Evolutionary conservation across 2,329 filamentous ascomycete species (phyloP).

Genomic region (Penicillium sclerotigenum): DNA sequence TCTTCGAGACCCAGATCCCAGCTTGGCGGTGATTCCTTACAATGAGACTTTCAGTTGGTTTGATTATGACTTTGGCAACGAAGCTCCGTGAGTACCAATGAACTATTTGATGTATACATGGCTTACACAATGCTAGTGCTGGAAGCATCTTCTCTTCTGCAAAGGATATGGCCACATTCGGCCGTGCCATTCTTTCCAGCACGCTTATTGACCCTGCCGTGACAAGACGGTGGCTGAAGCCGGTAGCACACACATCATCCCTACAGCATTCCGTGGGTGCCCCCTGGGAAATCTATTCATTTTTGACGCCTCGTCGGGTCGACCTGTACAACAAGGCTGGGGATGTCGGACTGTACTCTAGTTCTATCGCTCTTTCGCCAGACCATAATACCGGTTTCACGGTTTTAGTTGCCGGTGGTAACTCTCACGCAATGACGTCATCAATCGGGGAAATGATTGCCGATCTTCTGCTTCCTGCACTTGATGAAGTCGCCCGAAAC

Average conservation of each 20-base stretch:
- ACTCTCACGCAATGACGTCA: slow-evolving; percentile 6
- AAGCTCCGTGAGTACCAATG: slow-evolving; percentile 37
- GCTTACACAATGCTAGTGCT: slow-evolving; percentile 22
- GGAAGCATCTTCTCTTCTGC: slow-evolving; percentile 48
- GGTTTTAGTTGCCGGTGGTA: slow-evolving; percentile 20
- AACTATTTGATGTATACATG: not conserved
- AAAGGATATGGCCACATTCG: slow-evolving; percentile 43
- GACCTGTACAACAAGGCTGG: slow-evolving; percentile 29
- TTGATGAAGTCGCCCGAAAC: slow-evolving; percentile 23
- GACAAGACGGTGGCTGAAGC: slow-evolving; percentile 49
- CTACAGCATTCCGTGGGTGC: slow-evolving; percentile 40
- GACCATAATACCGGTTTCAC: slow-evolving; percentile 27
- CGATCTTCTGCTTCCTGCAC: slow-evolving; percentile 13
- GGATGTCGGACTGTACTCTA: slow-evolving; percentile 24
- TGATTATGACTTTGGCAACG: slow-evolving; percentile 40
- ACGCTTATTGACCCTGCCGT: slow-evolving; percentile 34
- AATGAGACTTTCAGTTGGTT: slow-evolving; percentile 28
- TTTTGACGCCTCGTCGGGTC: slow-evolving; percentile 14
- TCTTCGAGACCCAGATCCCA: slow-evolving; percentile 20
- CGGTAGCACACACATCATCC: slow-evolving; percentile 39
- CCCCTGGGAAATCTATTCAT: slow-evolving; percentile 45
- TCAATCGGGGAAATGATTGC: slow-evolving; percentile 17
- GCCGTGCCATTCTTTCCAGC: slow-evolving; percentile 44
- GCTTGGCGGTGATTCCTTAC: slow-evolving; percentile 38
- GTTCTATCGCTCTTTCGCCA: slow-evolving; percentile 23